A percentile compares a stretch with the other conserved stretches of the same genome.
phyloP scores from a whole-genome alignment of 2,329 filamentous ascomycete genomes.

The Pyrenochaeta sp. region DNA sequence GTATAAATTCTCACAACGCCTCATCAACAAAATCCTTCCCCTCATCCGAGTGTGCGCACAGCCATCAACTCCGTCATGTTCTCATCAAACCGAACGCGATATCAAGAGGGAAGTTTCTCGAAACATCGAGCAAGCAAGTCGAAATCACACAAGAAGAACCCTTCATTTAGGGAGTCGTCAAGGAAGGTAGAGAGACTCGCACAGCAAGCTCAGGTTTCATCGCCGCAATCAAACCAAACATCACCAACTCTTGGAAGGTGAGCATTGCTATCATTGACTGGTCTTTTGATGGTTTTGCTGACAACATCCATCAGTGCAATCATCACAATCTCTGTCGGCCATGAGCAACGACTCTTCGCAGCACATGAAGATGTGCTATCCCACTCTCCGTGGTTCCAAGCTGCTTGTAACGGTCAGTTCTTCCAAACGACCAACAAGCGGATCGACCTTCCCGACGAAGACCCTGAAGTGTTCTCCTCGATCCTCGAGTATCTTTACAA shows the following conservation, averaged over 20 bases:
- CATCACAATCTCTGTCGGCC: constrained; percentile 82
- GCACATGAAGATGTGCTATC: constrained; percentile 87
- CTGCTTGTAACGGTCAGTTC: constrained; percentile 69
- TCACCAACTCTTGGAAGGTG: constrained; percentile 48
- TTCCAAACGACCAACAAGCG: constrained; percentile 70
- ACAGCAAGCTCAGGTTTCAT: constrained; percentile 43
- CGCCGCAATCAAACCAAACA: constrained; percentile 46
- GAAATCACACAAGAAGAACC: constrained; percentile 48
- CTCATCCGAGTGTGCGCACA: constrained; percentile 8
- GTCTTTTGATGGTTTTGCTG: constrained; percentile 15
- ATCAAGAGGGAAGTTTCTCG: constrained; percentile 47
- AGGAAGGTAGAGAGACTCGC: constrained; percentile 46
- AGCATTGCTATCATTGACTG: constrained; percentile 15
- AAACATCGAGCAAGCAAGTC: constrained; percentile 51
- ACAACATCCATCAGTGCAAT: constrained; percentile 60
- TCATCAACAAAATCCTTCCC: constrained; percentile 19
- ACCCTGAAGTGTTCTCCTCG: constrained; percentile 89
- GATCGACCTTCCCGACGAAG: constrained; percentile 82
- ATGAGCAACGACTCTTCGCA: constrained; percentile 85
- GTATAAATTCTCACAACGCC: constrained; percentile 40
- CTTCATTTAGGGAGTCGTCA: constrained; percentile 47
- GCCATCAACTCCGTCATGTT: constrained; percentile 43
- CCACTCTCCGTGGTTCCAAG: constrained; percentile 80
- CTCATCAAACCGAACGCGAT: constrained; percentile 42
- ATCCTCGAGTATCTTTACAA: constrained; percentile 93